A percentile compares a stretch with the other conserved stretches of the same genome.
Evolutionary conservation across 1,284 basidiomycete genomes (phyloP).

Genomic region (Sanghuangporus baumii): DNA sequence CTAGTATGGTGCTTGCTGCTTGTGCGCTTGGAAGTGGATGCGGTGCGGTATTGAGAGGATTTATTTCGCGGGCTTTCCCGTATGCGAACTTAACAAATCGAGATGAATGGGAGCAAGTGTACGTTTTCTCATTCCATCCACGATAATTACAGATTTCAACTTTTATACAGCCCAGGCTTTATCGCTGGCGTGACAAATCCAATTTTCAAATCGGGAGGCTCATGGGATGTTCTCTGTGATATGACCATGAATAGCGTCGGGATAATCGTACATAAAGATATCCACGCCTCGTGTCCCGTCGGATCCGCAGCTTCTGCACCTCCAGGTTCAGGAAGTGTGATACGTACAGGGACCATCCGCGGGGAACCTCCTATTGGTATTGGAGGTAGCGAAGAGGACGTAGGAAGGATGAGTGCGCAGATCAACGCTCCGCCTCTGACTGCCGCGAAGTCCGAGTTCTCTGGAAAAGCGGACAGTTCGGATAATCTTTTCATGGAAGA

Average conservation of each 20-base stretch:
- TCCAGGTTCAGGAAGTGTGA: constrained; percentile 26
- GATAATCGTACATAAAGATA: constrained; percentile 83
- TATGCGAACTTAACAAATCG: constrained; percentile 88
- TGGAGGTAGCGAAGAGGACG: constrained; percentile 56
- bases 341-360: constrained; percentile 55
- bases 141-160: background rate
- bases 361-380: constrained; percentile 42
- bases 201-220: constrained; percentile 81
- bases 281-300: constrained; percentile 54
- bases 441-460: constrained; percentile 41
- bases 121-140: constrained; percentile 29
- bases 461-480: constrained; percentile 55
- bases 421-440: constrained; percentile 23
- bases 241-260: constrained; percentile 66
- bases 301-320: constrained; percentile 31
- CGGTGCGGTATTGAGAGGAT: constrained; percentile 77
- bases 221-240: constrained; percentile 93
- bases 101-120: constrained; percentile 88
- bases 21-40: constrained; percentile 90
- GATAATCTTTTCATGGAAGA: constrained; percentile 92
- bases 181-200: constrained; percentile 97
- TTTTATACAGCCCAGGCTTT: constrained; percentile 64
- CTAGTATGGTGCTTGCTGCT: constrained; percentile 86
- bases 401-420: constrained; percentile 38
- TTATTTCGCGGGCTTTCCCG: constrained; percentile 87